These are phyloP conservation scores for Microdochium paspali DNA, from an alignment of 2,329 filamentous ascomycete genomes.

Conservation along the genomic window DNA sequence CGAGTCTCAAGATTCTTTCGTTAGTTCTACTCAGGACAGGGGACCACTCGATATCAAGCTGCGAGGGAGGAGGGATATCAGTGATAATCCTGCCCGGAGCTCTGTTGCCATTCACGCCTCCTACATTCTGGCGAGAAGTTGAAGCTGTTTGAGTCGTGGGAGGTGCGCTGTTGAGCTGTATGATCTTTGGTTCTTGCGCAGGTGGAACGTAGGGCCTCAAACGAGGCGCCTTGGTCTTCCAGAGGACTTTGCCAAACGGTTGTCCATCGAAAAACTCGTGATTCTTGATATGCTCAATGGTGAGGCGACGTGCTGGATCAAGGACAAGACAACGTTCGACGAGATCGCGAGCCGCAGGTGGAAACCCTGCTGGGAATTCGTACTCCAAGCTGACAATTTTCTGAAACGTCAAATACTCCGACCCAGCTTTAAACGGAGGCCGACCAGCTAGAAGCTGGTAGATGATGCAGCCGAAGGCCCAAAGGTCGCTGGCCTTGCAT, in stretches of 20 bases:
- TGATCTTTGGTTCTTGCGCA: constrained; percentile 61
- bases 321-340: constrained; percentile 85
- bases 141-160: constrained; percentile 16
- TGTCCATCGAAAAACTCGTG: constrained; percentile 92
- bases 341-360: constrained; percentile 74
- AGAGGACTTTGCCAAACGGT: constrained; percentile 72
- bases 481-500: constrained; percentile 94
- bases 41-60: constrained; percentile 97
- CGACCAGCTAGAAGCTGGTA: constrained; percentile 94
- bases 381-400: constrained; percentile 96
- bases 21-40: constrained; percentile 85
- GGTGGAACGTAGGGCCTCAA: constrained; percentile 77
- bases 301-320: constrained; percentile 74
- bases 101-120: constrained; percentile 34
- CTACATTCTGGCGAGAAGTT: constrained; percentile 16
- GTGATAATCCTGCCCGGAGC: constrained; percentile 78
- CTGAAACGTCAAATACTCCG: constrained; percentile 96
- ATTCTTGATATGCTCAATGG: constrained; percentile 93
- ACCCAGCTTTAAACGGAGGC: constrained; percentile 90
- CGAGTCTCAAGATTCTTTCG: constrained; percentile 88
- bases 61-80: constrained; percentile 90
- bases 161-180: constrained; percentile 57
- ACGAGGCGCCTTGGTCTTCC: constrained; percentile 83
- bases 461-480: constrained; percentile 97
- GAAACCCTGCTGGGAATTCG: constrained; percentile 84